Evolutionary conservation across 805 yeast genomes (phyloP), one percentile per base, ranked within the genome.

Genomic region (Kuraishia borneana): DNA sequence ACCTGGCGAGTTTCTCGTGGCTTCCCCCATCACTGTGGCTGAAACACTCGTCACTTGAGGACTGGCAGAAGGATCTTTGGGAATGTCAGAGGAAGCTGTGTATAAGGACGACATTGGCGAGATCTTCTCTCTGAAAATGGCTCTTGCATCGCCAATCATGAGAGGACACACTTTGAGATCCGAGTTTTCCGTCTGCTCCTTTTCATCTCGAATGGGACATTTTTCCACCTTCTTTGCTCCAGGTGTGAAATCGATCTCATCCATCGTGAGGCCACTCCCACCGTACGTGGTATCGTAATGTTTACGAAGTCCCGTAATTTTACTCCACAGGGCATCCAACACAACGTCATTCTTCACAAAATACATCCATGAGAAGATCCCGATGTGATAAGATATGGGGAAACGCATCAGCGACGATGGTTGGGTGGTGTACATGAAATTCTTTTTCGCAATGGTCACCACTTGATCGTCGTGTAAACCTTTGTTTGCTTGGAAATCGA

Each of bases 331-430:
- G 30, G 71, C 65, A 38, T 73, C 64, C 31, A 72, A 47, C 43
- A 70, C 71, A 4, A 74, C 70, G 42, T 72, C 79, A 43, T 75
- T 74, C 46, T 72, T 65, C 60, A 71, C 70, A 16, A 72, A 62
- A 19, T 75, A 74, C 43, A 72, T 51, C 76, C 77, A 72, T 18
- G 75, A 73, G 3, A 75, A 63, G 1, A 73, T 68, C 38, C 75
- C 49, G 18, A 58, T 58, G 34, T 58, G 61, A 37, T 58, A 56
- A 13, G 57, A 50, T 9, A 58, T 54, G 6, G 63, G 60, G 38
- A 58, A 54, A 31, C 54, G 54, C 35, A 17, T 32, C 8, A 51
- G 50, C 17, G 55, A 50, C 18, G 54, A 56, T 34, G 51, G 49
- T 31, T 54, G 52, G 3, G 62, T 56, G 1, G 60, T 58, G 42